Percentiles rank a stretch among this genome's conserved stretches.
Evolutionary conservation across 2,329 filamentous ascomycete species (phyloP).

Genomic region (Colletotrichum abscissum): DNA sequence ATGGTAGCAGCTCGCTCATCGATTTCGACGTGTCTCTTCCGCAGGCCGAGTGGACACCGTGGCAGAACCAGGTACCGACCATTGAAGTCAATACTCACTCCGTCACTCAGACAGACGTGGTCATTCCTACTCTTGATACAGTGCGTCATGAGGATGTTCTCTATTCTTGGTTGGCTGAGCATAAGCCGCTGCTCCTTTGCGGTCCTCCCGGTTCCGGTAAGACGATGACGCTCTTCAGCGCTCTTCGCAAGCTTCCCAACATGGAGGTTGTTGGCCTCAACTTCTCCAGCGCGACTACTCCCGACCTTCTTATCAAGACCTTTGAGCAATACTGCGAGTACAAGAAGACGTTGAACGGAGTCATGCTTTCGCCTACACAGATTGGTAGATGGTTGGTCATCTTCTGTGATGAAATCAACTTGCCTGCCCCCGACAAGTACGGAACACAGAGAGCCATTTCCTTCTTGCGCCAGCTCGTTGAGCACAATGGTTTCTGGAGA

Average conservation of each 20-base stretch:
- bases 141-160: conserved; percentile 98
- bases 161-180: conserved; percentile 98
- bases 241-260: conserved; percentile 93
- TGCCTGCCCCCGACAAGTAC: conserved; percentile 97
- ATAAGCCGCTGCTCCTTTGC: conserved; percentile 95
- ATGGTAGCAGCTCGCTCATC: conserved; percentile 86
- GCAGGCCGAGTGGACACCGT: conserved; percentile 87
- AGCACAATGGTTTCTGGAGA: conserved; percentile 99
- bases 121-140: conserved; percentile 97
- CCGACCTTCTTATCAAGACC: conserved; percentile 97
- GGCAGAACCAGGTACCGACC: conserved; percentile 93
- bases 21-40: conserved; percentile 94
- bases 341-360: conserved; percentile 96
- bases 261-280: conserved; percentile 99
- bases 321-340: conserved; percentile 99
- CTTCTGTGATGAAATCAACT: conserved; percentile 99
- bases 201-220: conserved; percentile 98
- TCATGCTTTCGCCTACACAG: conserved; percentile 94
- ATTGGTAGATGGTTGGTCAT: conserved; percentile 98
- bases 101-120: conserved; percentile 96
- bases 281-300: conserved; percentile 98
- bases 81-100: conserved; percentile 99
- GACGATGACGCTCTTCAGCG: conserved; percentile 99
- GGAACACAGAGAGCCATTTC: conserved; percentile 97
- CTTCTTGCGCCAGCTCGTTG: conserved; percentile 95